A percentile compares a stretch with the other conserved stretches of the same genome.
Evolutionary conservation across 345 rosid species (phyloP).

Genomic region (Boechera divaricarpa): DNA sequence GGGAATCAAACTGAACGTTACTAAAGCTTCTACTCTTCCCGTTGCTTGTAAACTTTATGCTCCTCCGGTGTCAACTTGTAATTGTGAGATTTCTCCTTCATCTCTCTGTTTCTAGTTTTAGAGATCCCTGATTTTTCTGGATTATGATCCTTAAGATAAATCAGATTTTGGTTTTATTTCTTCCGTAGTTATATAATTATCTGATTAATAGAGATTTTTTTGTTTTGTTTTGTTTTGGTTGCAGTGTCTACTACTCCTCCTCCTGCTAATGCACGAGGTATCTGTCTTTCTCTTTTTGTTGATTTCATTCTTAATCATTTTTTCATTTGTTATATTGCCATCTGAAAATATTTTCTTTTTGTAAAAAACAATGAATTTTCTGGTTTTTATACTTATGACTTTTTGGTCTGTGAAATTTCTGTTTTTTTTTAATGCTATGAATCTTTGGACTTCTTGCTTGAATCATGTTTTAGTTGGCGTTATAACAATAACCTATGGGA

Average conservation of each 20-base stretch:
- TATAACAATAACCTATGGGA: neutral
- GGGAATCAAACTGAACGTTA: conserved; percentile 29
- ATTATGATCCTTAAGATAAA: neutral
- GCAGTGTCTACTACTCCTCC: conserved; percentile 19
- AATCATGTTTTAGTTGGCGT: conserved; percentile 5
- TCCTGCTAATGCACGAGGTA: conserved; percentile 31
- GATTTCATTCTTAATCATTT: conserved; percentile 11
- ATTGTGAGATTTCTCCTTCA: conserved; percentile 27
- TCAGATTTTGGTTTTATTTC: neutral
- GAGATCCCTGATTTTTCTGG: neutral
- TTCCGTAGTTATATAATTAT: neutral
- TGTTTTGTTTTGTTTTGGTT: neutral
- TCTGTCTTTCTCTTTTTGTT: neutral
- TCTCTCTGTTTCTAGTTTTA: neutral
- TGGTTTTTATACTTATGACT: no score
- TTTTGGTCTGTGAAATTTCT: neutral
- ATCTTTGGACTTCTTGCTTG: conserved; percentile 21
- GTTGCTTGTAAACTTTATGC: conserved; percentile 31
- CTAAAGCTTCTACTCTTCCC: conserved; percentile 41
- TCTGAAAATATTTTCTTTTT: no score
- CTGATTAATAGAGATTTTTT: neutral
- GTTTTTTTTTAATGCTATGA: conserved; percentile 2
- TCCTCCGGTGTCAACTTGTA: conserved; percentile 31
- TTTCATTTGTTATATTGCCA: neutral
- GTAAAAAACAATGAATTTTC: no score